Evolutionary conservation across 768 basidiomycete species (phyloP).

Genomic region (Lyophyllum semitale): DNA sequence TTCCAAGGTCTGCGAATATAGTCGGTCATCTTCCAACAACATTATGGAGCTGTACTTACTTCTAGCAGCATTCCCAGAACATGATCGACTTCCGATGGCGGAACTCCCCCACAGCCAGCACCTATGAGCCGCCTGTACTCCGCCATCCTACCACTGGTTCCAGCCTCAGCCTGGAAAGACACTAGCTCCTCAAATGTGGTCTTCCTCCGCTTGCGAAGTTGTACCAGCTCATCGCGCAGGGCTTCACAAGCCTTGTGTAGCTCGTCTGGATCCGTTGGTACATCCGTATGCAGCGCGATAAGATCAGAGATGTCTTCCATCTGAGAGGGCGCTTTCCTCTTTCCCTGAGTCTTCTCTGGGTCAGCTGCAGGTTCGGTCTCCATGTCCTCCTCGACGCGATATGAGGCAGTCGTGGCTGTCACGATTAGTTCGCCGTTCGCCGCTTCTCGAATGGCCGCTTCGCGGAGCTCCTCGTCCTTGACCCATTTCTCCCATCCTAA

Average conservation of each 20-base stretch:
- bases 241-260: conserved; percentile 56
- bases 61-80: conserved; percentile 85
- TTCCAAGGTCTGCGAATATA: conserved; percentile 63
- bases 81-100: conserved; percentile 85
- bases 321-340: conserved; percentile 49
- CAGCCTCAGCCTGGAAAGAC: conserved; percentile 84
- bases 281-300: conserved; percentile 52
- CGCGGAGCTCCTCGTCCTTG: conserved; percentile 79
- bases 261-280: conserved; percentile 59
- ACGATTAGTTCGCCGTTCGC: conserved; percentile 57
- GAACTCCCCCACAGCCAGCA: conserved; percentile 86
- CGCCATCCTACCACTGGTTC: conserved; percentile 85
- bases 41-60: conserved; percentile 40
- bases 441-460: conserved; percentile 64
- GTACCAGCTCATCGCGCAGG: conserved; percentile 64
- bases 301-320: conserved; percentile 70
- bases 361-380: conserved; percentile 38
- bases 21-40: not conserved
- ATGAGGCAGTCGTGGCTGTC: conserved; percentile 45
- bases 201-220: conserved; percentile 68
- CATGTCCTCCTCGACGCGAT: conserved; percentile 47
- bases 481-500: conserved; percentile 94
- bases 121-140: conserved; percentile 90
- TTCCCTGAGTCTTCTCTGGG: conserved; percentile 53
- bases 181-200: conserved; percentile 76